Base-by-base conservation (phyloP, 345 rosid species). In the Balakata baccata region DNA sequence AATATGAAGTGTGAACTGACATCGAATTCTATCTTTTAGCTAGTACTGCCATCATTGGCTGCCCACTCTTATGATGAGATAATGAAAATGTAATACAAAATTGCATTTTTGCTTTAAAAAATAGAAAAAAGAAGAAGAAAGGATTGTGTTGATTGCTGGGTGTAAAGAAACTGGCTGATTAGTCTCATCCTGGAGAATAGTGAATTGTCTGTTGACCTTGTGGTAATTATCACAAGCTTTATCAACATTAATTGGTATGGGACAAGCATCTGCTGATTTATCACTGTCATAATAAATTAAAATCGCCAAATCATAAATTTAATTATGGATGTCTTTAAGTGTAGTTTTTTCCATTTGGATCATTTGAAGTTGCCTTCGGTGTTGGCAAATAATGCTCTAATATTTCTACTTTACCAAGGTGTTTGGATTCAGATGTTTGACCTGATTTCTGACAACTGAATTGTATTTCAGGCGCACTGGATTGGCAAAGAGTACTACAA, bases 401-500 rank as follows among this genome's bases (percentile, higher is more conserved):
- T 12, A 29, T 34, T 16, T n/a, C n/a, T 7, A 50, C 25, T 50
- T 25, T 50, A 17, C 16, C n/a, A n/a, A 50, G 7, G 43, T 5
- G 1, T 11, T 60, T 68, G 50, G 22, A 43, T 43, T 23, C 50
- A 23, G 7, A 58, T 71, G 29, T 29, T n/a, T 66, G 20, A 62
- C 18, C 7, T 64, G 14, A 29, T 41, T 12, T 47, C 6, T 3
- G 5, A 20, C 8, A 38, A 43, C 47, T 70, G 70, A 76, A 41
- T 54, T 54, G 25, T 69, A 63, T 69, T 84, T 58, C 87, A 96
- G 99, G 89, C 98, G 0, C 99, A 96, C 75, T 96, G 99, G 99
- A 93, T 96, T 3, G 98, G 98, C 25, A 86, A 86, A 63, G 86
- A 82, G 77, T 93, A 96, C 89, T 96, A 90, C 86, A 93, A 87